A percentile compares a stretch with the other conserved stretches of the same genome.
phyloP scores from a whole-genome alignment of 495 filamentous ascomycete genomes.

The Penicillium fimorum region DNA sequence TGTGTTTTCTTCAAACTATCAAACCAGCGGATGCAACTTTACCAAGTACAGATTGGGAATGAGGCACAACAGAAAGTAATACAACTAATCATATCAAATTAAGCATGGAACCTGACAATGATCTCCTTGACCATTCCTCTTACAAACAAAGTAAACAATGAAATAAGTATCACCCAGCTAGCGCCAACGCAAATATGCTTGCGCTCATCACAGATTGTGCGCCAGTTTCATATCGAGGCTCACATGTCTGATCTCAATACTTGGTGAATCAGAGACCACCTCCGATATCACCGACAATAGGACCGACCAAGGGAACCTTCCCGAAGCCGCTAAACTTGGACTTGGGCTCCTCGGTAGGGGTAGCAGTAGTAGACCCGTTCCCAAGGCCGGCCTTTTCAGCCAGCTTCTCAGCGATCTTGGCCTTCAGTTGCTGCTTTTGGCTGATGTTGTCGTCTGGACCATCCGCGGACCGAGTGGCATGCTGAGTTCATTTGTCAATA shows the following conservation, averaged over 20 bases:
- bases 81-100: conserved; percentile 1
- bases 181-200: not conserved
- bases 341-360: conserved; percentile 19
- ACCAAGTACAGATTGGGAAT: not conserved
- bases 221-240: not conserved
- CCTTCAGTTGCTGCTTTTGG: conserved; percentile 12
- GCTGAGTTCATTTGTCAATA: conserved; percentile 9
- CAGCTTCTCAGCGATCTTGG: conserved; percentile 6
- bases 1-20: not conserved
- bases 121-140: not conserved
- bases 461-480: conserved; percentile 22
- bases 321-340: conserved; percentile 28
- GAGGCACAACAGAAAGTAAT: not conserved
- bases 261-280: conserved; percentile 13
- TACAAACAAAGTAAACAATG: not conserved
- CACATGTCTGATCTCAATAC: not conserved
- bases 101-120: not conserved
- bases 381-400: conserved; percentile 8
- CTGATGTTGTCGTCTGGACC: conserved; percentile 14
- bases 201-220: not conserved
- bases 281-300: conserved; percentile 24
- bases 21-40: not conserved
- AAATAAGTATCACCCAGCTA: not conserved
- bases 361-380: conserved; percentile 19
- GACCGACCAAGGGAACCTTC: conserved; percentile 35